A percentile compares a stretch with the other conserved stretches of the same genome.
phyloP scores from a whole-genome alignment of 129 eudicot species.

The Centella asiatica region DNA sequence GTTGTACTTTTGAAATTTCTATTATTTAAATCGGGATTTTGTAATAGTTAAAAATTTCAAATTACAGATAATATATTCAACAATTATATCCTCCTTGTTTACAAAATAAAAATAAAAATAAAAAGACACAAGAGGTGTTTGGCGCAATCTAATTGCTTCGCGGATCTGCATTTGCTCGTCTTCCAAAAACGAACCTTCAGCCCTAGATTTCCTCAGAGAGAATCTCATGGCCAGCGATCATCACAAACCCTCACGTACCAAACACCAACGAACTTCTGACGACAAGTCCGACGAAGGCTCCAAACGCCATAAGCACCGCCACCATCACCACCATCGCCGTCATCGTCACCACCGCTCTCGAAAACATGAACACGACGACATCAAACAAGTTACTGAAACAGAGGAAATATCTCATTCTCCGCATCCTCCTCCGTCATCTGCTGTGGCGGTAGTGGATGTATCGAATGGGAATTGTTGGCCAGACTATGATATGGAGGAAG shows the following conservation, averaged over 20 bases:
- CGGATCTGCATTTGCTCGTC: neutral
- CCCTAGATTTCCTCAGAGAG: slow-evolving; percentile 10
- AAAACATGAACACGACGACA: neutral
- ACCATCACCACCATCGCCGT: slow-evolving; percentile 9
- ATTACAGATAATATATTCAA: too few species aligned
- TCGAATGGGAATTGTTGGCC: slow-evolving; percentile 14
- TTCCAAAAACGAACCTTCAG: neutral
- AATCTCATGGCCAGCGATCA: slow-evolving; percentile 54
- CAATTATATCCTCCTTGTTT: too few species aligned
- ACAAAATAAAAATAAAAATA: too few species aligned
- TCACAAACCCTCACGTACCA: slow-evolving; percentile 41
- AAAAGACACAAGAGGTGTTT: too few species aligned
- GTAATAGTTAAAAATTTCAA: too few species aligned
- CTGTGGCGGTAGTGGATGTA: slow-evolving; percentile 3
- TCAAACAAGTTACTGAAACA: neutral
- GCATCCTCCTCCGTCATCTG: slow-evolving; percentile 15
- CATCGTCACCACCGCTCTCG: slow-evolving; percentile 9
- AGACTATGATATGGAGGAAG: slow-evolving; percentile 59
- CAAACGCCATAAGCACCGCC: slow-evolving; percentile 35
- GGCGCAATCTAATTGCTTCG: too few species aligned
- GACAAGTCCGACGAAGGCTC: slow-evolving; percentile 60
- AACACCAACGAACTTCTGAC: slow-evolving; percentile 60
- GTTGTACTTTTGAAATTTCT: too few species aligned
- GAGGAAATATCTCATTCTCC: slow-evolving; percentile 14
- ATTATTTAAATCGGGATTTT: too few species aligned